Conservation (phyloP, 2,329 filamentous ascomycete species). For the Clarireedia hainanense region DNA sequence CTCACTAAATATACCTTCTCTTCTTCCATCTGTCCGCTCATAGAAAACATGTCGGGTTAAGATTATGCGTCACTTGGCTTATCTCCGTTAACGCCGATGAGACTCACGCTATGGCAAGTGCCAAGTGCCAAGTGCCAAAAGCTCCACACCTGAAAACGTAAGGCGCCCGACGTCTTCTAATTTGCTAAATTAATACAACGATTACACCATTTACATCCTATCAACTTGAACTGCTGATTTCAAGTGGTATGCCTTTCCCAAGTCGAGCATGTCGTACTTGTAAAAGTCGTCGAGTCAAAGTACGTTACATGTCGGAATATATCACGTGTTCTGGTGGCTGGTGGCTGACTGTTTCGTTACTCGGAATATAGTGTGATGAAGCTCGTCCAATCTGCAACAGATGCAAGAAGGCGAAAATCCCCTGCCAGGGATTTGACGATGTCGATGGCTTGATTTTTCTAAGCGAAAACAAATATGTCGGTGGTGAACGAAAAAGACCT, state of each 20-base stretch:
- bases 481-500: constrained; percentile 11
- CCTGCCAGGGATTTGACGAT: constrained; percentile 2
- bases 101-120: no score
- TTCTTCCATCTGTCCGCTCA: no score
- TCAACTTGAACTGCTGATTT: neutral
- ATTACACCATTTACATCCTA: neutral
- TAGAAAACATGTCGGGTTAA: no score
- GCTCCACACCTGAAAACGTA: no score
- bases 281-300: constrained; percentile 11
- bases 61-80: no score
- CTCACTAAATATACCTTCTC: no score
- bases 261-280: constrained; percentile 11
- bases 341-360: neutral
- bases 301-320: neutral
- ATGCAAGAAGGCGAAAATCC: constrained; percentile 11
- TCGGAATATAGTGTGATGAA: constrained; percentile 8
- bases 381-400: constrained; percentile 8
- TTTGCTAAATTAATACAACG: neutral
- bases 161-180: no score
- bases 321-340: neutral
- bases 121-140: no score
- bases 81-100: no score
- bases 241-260: constrained; percentile 6
- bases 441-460: constrained; percentile 6
- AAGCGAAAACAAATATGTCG: constrained; percentile 12